Evolutionary conservation across 2,329 filamentous ascomycete genomes (phyloP).

Genomic region (Ophiognomonia clavigignenti-juglandacearum): DNA sequence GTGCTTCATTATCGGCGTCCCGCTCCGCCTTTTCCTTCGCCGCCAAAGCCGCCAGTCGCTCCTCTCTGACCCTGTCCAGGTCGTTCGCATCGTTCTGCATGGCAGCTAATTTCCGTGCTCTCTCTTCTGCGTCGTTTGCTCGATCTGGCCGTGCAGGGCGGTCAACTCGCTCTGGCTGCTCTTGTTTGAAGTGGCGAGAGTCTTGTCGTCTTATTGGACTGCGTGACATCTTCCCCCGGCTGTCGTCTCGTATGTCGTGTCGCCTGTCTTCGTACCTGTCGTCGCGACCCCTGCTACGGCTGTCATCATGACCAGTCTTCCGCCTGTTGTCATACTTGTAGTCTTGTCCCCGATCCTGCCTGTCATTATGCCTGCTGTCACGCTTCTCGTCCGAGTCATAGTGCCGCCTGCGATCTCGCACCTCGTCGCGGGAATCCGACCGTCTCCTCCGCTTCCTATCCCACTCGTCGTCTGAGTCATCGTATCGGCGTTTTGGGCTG

Average conservation of each 20-base stretch:
- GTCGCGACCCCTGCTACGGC: too few relatives aligned
- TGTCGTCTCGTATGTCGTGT: background rate
- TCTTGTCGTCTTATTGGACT: constrained; percentile 13
- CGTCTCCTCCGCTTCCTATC: constrained; percentile 37
- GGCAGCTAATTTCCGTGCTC: constrained; percentile 62
- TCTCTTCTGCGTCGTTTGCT: constrained; percentile 45
- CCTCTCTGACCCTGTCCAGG: constrained; percentile 65
- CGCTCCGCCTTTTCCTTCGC: constrained; percentile 59
- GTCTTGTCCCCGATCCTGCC: too few relatives aligned
- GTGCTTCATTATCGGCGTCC: constrained; percentile 61
- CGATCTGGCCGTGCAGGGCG: constrained; percentile 13
- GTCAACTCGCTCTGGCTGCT: background rate
- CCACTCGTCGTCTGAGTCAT: constrained; percentile 35
- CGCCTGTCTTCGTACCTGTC: constrained; percentile 1
- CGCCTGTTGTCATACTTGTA: too few relatives aligned
- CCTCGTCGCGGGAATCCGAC: constrained; percentile 38
- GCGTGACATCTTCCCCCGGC: background rate
- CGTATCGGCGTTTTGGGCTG: constrained; percentile 29
- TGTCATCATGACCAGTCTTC: constrained; percentile 12
- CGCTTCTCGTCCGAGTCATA: constrained; percentile 26
- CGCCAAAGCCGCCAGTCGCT: constrained; percentile 62
- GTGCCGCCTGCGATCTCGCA: constrained; percentile 32
- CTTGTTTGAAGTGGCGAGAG: constrained; percentile 3
- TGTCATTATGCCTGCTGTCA: constrained; percentile 18
- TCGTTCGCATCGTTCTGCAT: constrained; percentile 69